These are phyloP conservation scores for Dalechampia spathulata DNA, from an alignment of 441 rosid genomes.

Conservation along the genomic window DNA sequence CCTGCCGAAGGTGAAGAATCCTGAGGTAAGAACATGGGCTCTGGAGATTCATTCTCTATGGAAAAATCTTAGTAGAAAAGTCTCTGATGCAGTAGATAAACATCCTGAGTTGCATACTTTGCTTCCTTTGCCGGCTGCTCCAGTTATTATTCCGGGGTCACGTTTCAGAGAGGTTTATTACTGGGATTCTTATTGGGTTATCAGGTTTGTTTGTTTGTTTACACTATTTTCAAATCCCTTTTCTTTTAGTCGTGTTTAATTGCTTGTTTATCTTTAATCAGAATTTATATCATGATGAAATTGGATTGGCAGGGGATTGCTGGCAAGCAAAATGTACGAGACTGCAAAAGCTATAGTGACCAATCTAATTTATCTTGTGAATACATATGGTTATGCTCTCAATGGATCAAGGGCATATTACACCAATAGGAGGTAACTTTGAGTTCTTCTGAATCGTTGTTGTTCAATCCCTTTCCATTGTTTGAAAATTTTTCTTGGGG, in stretches of 20 bases:
- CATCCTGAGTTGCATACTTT: slow-evolving; percentile 65
- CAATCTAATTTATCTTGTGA: slow-evolving; percentile 61
- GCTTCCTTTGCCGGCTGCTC: slow-evolving; percentile 57
- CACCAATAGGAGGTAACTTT: slow-evolving; percentile 67
- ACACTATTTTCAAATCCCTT: neutral
- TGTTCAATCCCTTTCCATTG: neutral
- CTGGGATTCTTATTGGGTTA: slow-evolving; percentile 97
- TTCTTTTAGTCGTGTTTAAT: neutral
- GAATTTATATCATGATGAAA: neutral
- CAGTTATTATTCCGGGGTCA: slow-evolving; percentile 68
- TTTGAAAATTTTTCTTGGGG: too few relatives aligned
- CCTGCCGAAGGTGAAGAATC: slow-evolving; percentile 59
- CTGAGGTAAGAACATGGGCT: slow-evolving; percentile 67
- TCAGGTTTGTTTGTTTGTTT: slow-evolving; percentile 36
- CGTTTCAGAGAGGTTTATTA: slow-evolving; percentile 86
- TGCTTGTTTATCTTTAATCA: too few relatives aligned
- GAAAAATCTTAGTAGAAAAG: slow-evolving; percentile 60
- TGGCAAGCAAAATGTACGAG: slow-evolving; percentile 70
- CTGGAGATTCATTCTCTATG: slow-evolving; percentile 69
- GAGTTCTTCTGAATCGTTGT: neutral
- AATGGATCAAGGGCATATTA: slow-evolving; percentile 80
- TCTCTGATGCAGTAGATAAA: slow-evolving; percentile 41
- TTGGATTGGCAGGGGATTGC: slow-evolving; percentile 56
- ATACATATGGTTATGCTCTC: slow-evolving; percentile 58
- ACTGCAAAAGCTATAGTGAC: slow-evolving; percentile 67